phyloP scores from a whole-genome alignment of 176 grass and related monocot species.

The Aegilops tauschii region DNA sequence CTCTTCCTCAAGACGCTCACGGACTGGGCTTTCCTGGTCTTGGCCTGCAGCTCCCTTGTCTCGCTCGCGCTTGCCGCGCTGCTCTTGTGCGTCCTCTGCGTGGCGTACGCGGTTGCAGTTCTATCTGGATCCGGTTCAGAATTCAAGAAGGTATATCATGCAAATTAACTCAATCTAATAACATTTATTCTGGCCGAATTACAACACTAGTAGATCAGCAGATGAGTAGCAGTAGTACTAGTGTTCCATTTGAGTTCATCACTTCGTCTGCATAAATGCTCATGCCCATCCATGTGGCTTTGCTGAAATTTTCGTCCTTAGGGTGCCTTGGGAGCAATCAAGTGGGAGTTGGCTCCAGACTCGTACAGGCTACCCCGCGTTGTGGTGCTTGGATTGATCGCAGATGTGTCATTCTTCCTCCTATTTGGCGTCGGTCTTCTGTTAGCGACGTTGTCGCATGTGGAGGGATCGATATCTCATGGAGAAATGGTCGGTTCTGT shows the following conservation, averaged over 20 bases:
- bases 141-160: background rate
- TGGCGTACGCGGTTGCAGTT: too few relatives aligned
- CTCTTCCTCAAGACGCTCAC: too few relatives aligned
- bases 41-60: background rate
- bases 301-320: background rate
- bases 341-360: background rate
- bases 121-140: background rate
- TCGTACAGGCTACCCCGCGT: too few relatives aligned
- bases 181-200: background rate
- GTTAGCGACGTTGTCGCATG: background rate
- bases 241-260: background rate
- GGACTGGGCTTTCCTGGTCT: too few relatives aligned
- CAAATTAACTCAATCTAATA: background rate
- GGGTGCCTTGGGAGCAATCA: background rate
- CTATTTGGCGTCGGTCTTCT: background rate
- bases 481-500: background rate
- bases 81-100: background rate
- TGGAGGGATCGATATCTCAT: background rate
- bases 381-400: background rate
- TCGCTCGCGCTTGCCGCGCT: background rate
- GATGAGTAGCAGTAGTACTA: background rate
- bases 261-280: background rate
- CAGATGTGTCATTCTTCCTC: background rate
- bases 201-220: background rate
- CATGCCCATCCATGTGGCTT: background rate